phyloP scores from a whole-genome alignment of 2,329 filamentous ascomycete species.

The Botryotinia calthae region DNA sequence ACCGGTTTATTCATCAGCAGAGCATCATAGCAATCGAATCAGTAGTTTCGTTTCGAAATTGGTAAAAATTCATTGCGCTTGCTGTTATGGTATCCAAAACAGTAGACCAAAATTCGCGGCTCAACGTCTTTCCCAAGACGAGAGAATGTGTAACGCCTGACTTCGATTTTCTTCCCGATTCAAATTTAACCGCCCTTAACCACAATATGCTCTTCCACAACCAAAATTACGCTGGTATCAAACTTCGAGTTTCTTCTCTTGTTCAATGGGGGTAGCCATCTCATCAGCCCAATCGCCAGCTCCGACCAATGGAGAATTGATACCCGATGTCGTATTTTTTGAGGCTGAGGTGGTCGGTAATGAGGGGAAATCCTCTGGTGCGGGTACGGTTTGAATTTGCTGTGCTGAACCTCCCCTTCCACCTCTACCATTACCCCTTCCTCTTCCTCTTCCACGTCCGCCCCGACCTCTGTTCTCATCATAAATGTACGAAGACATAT shows the following conservation, averaged over 20 bases:
- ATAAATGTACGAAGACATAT: slow-evolving; percentile 6
- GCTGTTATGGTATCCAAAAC: slow-evolving; percentile 1
- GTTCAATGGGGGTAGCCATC: slow-evolving; percentile 35
- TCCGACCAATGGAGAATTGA: slow-evolving; percentile 20
- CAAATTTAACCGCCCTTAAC: not conserved
- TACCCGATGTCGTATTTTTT: slow-evolving; percentile 20
- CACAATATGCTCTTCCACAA: not conserved
- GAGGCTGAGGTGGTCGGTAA: slow-evolving; percentile 18
- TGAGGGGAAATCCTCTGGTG: slow-evolving; percentile 34
- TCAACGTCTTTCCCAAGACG: slow-evolving; percentile 7
- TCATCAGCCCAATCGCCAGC: slow-evolving; percentile 36
- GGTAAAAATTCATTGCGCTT: not conserved
- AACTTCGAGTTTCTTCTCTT: slow-evolving; percentile 25
- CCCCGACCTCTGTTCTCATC: slow-evolving; percentile 30
- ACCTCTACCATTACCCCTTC: slow-evolving; percentile 17
- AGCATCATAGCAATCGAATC: not conserved
- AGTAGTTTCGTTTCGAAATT: not conserved
- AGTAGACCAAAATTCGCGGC: not conserved
- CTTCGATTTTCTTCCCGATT: not conserved
- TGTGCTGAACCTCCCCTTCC: slow-evolving; percentile 27
- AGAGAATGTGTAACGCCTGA: not conserved
- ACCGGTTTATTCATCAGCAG: not conserved
- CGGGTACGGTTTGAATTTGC: slow-evolving; percentile 23
- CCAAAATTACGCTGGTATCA: not conserved
- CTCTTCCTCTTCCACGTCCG: slow-evolving; percentile 12